These are phyloP conservation scores for Suzukiozyma palmioleophila DNA, from an alignment of 1,139 yeast species.

Conservation along the genomic window DNA sequence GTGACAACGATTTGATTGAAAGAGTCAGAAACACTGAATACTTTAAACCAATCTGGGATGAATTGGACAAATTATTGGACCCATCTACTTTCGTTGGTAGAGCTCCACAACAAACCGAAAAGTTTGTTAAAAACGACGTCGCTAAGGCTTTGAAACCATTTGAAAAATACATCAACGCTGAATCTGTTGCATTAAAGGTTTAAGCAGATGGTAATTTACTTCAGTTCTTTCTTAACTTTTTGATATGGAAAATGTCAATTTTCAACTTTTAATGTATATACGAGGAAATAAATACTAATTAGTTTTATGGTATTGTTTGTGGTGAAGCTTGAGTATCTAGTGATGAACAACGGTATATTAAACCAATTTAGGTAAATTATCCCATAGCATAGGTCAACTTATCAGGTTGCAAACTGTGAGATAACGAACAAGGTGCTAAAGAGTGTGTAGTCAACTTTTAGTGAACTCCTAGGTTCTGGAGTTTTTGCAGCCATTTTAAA, in stretches of 20 bases:
- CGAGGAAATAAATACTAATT: constrained; percentile 9
- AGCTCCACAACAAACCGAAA: constrained; percentile 97
- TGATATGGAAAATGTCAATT: too few species aligned
- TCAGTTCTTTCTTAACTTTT: neutral
- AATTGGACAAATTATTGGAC: constrained; percentile 75
- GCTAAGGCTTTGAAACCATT: constrained; percentile 75
- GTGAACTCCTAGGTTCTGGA: too few species aligned
- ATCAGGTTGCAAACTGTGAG: too few species aligned
- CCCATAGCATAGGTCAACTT: too few species aligned
- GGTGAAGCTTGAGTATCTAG: too few species aligned
- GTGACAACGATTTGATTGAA: constrained; percentile 94
- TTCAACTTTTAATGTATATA: neutral
- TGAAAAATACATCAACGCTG: constrained; percentile 54
- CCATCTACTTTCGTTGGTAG: constrained; percentile 97
- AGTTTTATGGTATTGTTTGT: too few species aligned
- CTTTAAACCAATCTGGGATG: constrained; percentile 85
- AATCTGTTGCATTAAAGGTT: constrained; percentile 52
- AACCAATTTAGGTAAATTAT: too few species aligned
- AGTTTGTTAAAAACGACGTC: constrained; percentile 82
- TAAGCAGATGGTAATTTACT: constrained; percentile 3
- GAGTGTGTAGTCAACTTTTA: too few species aligned
- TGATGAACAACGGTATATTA: too few species aligned
- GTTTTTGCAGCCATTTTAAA: too few species aligned
- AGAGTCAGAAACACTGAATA: constrained; percentile 75
- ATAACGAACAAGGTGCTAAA: too few species aligned